phyloP scores from a whole-genome alignment of 352 stramenopile species.

The Aphanomyces euteiches region DNA sequence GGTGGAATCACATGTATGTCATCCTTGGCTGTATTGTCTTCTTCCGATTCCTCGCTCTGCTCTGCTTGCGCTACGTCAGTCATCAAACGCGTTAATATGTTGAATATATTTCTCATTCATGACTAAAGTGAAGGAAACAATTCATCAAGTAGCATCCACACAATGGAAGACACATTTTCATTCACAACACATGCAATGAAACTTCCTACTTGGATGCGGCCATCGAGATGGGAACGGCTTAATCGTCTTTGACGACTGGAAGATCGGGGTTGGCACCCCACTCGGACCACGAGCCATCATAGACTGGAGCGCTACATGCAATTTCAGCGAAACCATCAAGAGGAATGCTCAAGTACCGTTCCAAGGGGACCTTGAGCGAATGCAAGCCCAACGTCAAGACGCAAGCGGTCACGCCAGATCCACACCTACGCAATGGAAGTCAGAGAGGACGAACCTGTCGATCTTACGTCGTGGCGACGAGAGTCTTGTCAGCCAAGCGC shows the following conservation, averaged over 20 bases:
- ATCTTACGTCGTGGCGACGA: constrained; percentile 65
- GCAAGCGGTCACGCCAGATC: constrained; percentile 65
- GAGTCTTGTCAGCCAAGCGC: constrained; percentile 51
- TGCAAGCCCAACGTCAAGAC: constrained; percentile 67
- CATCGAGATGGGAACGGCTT: background rate
- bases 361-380: constrained; percentile 54
- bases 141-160: too few relatives aligned
- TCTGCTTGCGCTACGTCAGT: constrained; percentile 57
- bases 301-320: constrained; percentile 57
- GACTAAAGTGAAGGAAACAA: background rate
- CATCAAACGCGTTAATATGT: constrained; percentile 48
- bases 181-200: too few relatives aligned
- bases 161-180: too few relatives aligned
- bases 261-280: constrained; percentile 68
- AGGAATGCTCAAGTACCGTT: constrained; percentile 47
- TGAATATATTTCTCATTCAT: background rate
- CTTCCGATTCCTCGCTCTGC: constrained; percentile 46
- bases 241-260: constrained; percentile 36
- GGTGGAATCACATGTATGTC: constrained; percentile 36
- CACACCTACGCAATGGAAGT: constrained; percentile 44
- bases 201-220: background rate
- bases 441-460: background rate
- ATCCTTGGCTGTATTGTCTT: constrained; percentile 47
- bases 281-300: constrained; percentile 89
- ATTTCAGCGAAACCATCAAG: background rate